Evolutionary conservation across 257 asterid genomes (phyloP).

Genomic region (Capsicum baccatum): DNA sequence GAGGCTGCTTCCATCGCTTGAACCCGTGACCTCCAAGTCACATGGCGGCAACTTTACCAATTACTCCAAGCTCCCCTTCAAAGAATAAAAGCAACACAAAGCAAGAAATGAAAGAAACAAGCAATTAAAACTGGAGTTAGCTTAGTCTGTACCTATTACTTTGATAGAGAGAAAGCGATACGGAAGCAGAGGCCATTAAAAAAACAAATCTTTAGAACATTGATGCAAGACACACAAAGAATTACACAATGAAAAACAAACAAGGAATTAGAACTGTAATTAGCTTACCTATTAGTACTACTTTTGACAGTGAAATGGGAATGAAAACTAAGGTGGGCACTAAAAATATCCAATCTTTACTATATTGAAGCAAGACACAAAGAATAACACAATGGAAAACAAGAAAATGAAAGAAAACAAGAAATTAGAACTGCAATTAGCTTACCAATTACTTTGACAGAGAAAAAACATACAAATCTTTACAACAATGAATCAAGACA

Average conservation of each 20-base stretch:
- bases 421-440: background rate
- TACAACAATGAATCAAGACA: no score
- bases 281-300: background rate
- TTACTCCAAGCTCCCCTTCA: no score
- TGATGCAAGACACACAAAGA: background rate
- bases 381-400: background rate
- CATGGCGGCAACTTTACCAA: no score
- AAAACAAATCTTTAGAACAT: background rate
- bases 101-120: constrained; percentile 2
- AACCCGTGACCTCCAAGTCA: no score
- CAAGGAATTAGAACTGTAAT: background rate
- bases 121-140: background rate
- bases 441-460: background rate
- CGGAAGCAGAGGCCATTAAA: background rate
- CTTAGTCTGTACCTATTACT: constrained; percentile 4
- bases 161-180: background rate
- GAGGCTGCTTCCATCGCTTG: no score
- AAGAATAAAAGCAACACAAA: background rate
- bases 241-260: background rate
- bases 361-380: background rate
- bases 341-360: no score
- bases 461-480: background rate
- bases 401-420: background rate
- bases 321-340: no score
- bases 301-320: background rate